Evolutionary conservation across 164 flowering plant genomes (phyloP), one percentile per base, ranked within the genome.

Genomic region (Chimonanthus salicifolius): DNA sequence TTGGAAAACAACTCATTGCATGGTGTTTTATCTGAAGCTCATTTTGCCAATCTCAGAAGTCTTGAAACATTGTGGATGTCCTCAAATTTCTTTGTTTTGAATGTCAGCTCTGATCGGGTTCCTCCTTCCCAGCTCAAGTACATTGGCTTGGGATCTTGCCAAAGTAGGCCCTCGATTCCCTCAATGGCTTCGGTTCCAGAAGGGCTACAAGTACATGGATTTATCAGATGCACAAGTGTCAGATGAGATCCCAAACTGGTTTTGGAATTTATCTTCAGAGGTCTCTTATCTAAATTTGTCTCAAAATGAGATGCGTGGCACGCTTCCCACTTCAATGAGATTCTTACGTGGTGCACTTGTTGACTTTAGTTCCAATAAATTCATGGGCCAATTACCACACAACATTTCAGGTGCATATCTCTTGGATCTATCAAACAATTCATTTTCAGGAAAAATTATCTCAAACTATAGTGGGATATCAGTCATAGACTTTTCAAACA

Each of bases 91-190:
- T 54, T 70, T 6, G 45, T 44, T 33, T 54, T 70, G 9, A 43
- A 33, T 6, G 18, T 58, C 7, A 33, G 33, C 0, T 46, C 64
- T 2, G 58, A 69, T 49, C 49, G 71, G 71, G 13, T 49, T 20
- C 71, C 71, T 69, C 71, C 62, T n/a, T 69, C 20, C 11, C 60
- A 69, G 4, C 71, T 69, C 0, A 7, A 0, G 15, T 0, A 7
- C 3, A 0, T 69, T 0, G 4, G 2, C 0, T 4, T 70, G 15
- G n/a, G 7, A 2, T 33, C 62, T 18, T 70, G 64, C 44, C 0
- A 58, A 9, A 2, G n/a, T 70, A 62, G 63, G 72, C 20, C 72
- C 44, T 21, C 21, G 18, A 8, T 69, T 49, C 8, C 71, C 71
- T 1, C 11, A 6, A 13, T 69, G 71, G 71, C 47, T 70, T 0